Conservation (phyloP, 192 early-diverging fungal genomes). For the Umbelopsis ramanniana region DNA sequence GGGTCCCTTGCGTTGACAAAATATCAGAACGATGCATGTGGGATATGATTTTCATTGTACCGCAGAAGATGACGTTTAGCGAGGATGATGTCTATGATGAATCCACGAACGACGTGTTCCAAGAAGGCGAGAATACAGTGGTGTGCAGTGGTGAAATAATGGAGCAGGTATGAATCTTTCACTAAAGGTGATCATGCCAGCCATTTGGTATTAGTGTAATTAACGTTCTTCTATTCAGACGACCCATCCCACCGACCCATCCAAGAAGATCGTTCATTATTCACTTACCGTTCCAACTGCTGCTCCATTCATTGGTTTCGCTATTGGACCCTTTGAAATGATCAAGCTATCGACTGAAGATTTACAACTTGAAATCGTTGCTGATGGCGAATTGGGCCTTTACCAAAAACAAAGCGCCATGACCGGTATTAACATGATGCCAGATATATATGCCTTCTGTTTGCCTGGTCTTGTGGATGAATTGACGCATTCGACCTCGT, state of each 20-base stretch:
- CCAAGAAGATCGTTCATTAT: conserved; percentile 71
- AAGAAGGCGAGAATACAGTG: conserved; percentile 56
- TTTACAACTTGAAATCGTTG: conserved; percentile 38
- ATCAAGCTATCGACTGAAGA: conserved; percentile 44
- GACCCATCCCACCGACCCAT: conserved; percentile 59
- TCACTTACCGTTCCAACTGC: conserved; percentile 67
- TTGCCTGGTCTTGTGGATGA: conserved; percentile 64
- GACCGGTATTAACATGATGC: conserved; percentile 46
- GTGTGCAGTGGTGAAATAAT: conserved; percentile 73
- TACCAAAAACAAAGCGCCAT: conserved; percentile 41
- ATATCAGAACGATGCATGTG: conserved; percentile 72
- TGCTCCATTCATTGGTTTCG: conserved; percentile 76
- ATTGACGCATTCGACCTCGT: conserved; percentile 65
- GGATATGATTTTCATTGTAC: conserved; percentile 78
- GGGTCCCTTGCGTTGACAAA: conserved; percentile 82
- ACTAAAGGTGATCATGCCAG: neutral
- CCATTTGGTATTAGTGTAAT: neutral
- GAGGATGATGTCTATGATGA: conserved; percentile 36
- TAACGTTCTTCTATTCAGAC: conserved; percentile 33
- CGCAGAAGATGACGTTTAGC: conserved; percentile 47
- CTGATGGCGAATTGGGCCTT: conserved; percentile 35
- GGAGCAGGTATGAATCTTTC: conserved; percentile 48
- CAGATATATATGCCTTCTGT: conserved; percentile 71
- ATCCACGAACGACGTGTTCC: conserved; percentile 38
- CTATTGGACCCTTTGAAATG: conserved; percentile 65